A percentile compares a stretch with the other conserved stretches of the same genome.
phyloP scores from a whole-genome alignment of 106 monocot species.

The Posidonia australis region DNA sequence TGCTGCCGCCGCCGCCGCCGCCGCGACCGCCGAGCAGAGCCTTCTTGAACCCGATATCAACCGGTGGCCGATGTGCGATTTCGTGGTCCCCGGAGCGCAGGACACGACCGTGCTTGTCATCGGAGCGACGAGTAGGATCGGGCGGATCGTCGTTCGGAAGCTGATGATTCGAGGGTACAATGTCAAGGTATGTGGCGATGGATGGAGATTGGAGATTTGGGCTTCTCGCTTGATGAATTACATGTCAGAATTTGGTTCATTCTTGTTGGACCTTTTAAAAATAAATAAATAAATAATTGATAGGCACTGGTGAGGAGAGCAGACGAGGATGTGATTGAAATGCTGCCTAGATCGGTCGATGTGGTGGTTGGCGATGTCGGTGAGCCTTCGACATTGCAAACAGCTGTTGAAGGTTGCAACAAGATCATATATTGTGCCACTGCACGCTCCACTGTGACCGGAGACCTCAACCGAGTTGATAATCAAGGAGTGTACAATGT shows the following conservation, averaged over 20 bases:
- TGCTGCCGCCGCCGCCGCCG: slow-evolving; percentile 19
- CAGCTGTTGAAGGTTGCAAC: slow-evolving; percentile 74
- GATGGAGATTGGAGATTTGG: background rate
- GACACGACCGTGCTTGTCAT: slow-evolving; percentile 90
- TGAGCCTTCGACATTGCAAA: slow-evolving; percentile 50
- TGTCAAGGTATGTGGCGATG: slow-evolving; percentile 75
- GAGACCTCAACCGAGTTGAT: slow-evolving; percentile 87
- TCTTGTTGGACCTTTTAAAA: background rate
- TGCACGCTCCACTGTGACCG: slow-evolving; percentile 80
- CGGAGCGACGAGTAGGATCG: slow-evolving; percentile 89
- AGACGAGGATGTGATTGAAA: slow-evolving; percentile 68
- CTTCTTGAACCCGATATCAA: slow-evolving; percentile 35
- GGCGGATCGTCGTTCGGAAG: slow-evolving; percentile 82
- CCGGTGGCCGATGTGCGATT: slow-evolving; percentile 91
- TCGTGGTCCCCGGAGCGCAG: slow-evolving; percentile 74
- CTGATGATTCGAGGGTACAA: slow-evolving; percentile 91
- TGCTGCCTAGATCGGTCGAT: slow-evolving; percentile 83
- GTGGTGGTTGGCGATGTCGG: slow-evolving; percentile 88
- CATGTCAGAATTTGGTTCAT: background rate
- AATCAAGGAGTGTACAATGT: slow-evolving; percentile 75
- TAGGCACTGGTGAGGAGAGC: slow-evolving; percentile 87
- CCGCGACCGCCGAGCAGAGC: slow-evolving; percentile 32
- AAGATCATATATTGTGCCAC: slow-evolving; percentile 97
- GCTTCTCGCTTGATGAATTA: background rate
- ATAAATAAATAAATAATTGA: background rate